Evolutionary conservation across 306 rosid genomes (phyloP).

Genomic region (Trichosanthes truncata): DNA sequence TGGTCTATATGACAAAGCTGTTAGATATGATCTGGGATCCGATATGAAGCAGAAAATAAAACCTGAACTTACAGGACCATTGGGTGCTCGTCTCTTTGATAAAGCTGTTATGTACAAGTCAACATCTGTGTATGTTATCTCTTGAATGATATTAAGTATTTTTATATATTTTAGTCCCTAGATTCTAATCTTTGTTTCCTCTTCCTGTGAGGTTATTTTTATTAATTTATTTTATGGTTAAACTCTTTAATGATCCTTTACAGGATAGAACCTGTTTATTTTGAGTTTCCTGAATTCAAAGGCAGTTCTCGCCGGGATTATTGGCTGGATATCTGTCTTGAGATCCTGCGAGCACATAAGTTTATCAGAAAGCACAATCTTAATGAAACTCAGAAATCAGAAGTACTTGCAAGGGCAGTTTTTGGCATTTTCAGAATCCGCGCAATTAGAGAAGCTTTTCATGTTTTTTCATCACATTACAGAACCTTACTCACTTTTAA

Average conservation of each 20-base stretch:
- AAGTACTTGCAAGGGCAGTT: conserved; percentile 64
- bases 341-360: conserved; percentile 57
- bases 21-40: conserved; percentile 62
- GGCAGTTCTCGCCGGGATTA: conserved; percentile 79
- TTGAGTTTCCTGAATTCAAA: conserved; percentile 91
- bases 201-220: background rate
- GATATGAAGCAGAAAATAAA: conserved; percentile 79
- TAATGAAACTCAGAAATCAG: conserved; percentile 53
- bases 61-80: conserved; percentile 87
- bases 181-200: background rate
- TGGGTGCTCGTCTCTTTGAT: conserved; percentile 93
- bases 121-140: conserved; percentile 56
- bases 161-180: background rate
- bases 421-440: conserved; percentile 64
- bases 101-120: conserved; percentile 93
- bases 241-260: conserved; percentile 42
- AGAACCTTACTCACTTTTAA: conserved; percentile 73
- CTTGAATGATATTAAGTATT: conserved; percentile 4
- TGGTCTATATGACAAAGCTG: conserved; percentile 69
- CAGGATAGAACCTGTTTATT: conserved; percentile 87
- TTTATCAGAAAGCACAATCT: conserved; percentile 57
- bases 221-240: conserved; percentile 17
- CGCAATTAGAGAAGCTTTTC: conserved; percentile 76
- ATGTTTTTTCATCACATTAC: conserved; percentile 44
- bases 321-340: conserved; percentile 86